Percentiles rank a stretch among this genome's conserved stretches.
Conservation (phyloP, 768 basidiomycete genomes). For the Baorangia bicolor region DNA sequence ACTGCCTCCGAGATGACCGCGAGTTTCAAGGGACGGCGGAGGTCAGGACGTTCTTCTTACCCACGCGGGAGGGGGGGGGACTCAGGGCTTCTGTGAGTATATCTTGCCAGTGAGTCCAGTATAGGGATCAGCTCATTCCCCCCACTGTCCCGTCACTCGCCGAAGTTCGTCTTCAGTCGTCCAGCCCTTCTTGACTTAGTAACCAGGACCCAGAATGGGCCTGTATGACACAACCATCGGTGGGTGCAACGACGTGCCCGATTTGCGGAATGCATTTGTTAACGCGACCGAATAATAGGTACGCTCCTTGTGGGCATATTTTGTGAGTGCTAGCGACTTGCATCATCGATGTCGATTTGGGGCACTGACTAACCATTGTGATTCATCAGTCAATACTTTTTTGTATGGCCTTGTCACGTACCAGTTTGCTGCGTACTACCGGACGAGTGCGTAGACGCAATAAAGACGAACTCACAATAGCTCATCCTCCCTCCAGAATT, state of each 20-base stretch:
- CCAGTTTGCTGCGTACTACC: slow-evolving; percentile 42
- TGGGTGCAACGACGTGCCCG: neutral
- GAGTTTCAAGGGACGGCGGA: neutral
- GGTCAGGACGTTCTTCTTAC: neutral
- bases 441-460: slow-evolving; percentile 7
- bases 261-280: neutral
- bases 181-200: neutral
- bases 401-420: slow-evolving; percentile 44
- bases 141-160: neutral
- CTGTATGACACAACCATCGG: neutral
- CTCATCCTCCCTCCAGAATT: slow-evolving; percentile 2
- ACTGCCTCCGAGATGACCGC: neutral
- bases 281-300: neutral
- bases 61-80: no score
- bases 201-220: neutral
- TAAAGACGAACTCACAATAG: neutral
- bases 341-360: neutral
- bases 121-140: no score
- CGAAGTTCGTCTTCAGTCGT: neutral
- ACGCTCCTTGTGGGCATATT: neutral
- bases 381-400: slow-evolving; percentile 20
- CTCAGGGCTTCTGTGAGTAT: neutral
- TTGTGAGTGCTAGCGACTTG: neutral
- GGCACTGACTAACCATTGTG: neutral
- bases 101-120: neutral